A percentile compares a stretch with the other conserved stretches of the same genome.
Conservation (phyloP, 495 filamentous ascomycete genomes). For the Bathelium albidoporum region DNA sequence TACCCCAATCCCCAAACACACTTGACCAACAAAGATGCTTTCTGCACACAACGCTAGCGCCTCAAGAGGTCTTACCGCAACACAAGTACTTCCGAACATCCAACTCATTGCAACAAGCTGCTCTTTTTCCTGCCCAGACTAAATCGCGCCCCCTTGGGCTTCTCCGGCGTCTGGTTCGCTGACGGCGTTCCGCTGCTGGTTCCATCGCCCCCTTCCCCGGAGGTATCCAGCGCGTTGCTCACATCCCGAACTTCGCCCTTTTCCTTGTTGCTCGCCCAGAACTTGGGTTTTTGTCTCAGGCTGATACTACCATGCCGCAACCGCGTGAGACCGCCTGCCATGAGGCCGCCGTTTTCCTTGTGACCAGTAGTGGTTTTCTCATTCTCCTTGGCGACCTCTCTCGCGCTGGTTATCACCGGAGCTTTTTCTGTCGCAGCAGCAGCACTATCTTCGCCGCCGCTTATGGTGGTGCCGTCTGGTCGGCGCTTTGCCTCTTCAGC, state of each 20-base stretch:
- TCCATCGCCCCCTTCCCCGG: slow-evolving; percentile 4
- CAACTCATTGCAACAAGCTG: slow-evolving; percentile 23
- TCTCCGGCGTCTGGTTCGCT: slow-evolving; percentile 13
- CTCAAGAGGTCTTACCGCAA: background rate
- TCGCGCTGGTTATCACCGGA: background rate
- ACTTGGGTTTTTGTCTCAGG: slow-evolving; percentile 43
- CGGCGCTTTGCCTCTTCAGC: slow-evolving; percentile 39
- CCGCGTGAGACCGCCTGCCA: slow-evolving; percentile 37
- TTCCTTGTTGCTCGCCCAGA: slow-evolving; percentile 27
- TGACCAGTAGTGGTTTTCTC: background rate
- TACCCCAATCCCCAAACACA: no score
- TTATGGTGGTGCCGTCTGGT: slow-evolving; percentile 22
- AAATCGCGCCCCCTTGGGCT: slow-evolving; percentile 36
- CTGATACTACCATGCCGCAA: slow-evolving; percentile 52
- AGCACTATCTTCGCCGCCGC: background rate
- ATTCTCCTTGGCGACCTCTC: slow-evolving; percentile 11
- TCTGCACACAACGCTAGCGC: background rate
- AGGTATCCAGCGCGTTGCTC: slow-evolving; percentile 14
- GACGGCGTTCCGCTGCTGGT: background rate
- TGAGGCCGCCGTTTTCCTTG: slow-evolving; percentile 30
- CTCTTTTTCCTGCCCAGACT: slow-evolving; percentile 54
- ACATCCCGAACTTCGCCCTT: slow-evolving; percentile 17
- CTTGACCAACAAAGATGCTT: no score
- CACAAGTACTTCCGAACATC: background rate
- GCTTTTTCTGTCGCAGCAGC: background rate